Evolutionary conservation across 495 filamentous ascomycete species (phyloP).

Genomic region (Xylaria cubensis): DNA sequence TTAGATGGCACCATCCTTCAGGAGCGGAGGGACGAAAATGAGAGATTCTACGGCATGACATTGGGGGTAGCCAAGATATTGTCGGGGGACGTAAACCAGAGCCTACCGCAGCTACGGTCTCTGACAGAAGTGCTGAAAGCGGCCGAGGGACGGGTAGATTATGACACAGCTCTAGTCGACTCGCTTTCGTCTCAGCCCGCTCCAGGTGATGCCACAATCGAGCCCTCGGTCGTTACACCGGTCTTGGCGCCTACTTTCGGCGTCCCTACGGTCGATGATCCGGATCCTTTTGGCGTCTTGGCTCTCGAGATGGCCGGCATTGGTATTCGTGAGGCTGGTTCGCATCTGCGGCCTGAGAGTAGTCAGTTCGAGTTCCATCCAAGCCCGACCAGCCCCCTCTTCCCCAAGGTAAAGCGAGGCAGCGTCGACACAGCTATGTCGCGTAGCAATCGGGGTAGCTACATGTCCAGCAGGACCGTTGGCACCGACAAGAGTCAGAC

Average conservation of each 20-base stretch:
- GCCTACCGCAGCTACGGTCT: constrained; percentile 66
- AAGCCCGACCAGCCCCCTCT: constrained; percentile 78
- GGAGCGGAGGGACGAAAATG: constrained; percentile 88
- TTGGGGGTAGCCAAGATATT: constrained; percentile 82
- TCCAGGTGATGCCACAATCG: constrained; percentile 74
- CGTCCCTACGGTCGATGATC: constrained; percentile 76
- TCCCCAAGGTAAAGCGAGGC: constrained; percentile 66
- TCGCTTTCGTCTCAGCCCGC: constrained; percentile 63
- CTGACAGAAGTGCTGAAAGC: constrained; percentile 83
- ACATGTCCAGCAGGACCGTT: constrained; percentile 61
- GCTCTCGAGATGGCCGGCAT: constrained; percentile 84
- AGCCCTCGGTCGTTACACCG: constrained; percentile 41
- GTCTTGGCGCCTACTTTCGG: constrained; percentile 64
- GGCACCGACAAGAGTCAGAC: constrained; percentile 68
- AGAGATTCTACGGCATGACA: constrained; percentile 78
- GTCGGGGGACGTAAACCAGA: constrained; percentile 75
- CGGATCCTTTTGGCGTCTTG: constrained; percentile 87
- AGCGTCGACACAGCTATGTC: constrained; percentile 68
- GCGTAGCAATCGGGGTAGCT: constrained; percentile 71
- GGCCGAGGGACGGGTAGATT: constrained; percentile 78
- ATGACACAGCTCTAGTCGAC: constrained; percentile 64
- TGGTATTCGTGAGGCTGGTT: constrained; percentile 85
- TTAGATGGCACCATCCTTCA: constrained; percentile 85
- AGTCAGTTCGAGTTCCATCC: constrained; percentile 84
- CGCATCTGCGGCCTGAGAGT: constrained; percentile 68